Evolutionary conservation across 805 yeast genomes (phyloP), one percentile per base, ranked within the genome.

Genomic region (Wickerhamomyces sydowiorum): DNA sequence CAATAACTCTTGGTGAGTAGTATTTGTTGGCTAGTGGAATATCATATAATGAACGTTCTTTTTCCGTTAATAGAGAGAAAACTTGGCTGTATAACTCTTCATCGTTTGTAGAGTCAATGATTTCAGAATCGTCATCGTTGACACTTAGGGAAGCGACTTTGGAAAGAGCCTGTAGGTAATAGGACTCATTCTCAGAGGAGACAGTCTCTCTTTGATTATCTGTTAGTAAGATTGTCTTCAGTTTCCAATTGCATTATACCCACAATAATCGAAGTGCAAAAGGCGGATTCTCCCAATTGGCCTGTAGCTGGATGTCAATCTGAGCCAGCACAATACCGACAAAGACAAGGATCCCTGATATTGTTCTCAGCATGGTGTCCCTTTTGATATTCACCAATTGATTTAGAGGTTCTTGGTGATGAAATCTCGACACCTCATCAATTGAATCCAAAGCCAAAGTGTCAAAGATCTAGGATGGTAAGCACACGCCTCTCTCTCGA

Each of bases 1-100:
- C 65, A 53, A 78, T 76, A 23, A 88, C 69, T 37, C 80, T 66
- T 4, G 96, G 88, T 1, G 86, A 64, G 41, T 70, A 59, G 24
- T 70, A 61, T 36, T 79, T 60, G 42, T 54, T 59, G 12, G 64
- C 62, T 36, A 61, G 42, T n/a, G 57, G 50, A 12, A 52, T 48
- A 19, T 54, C 53, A 32, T 44, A 54, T 20, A 55, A 41, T 4
- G 54, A 28, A 10, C 46, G 41, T 29, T 57, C 61, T 3, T 17
- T 21, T 10, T 50, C 45, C 2, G 51, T 45, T 37, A 57, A 41
- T 1, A 39, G 28, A 14, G 40, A 45, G 24, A 54, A 51, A 1
- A 52, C 50, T 2, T 43, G 27, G 1, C 44, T 22, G 29, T 50
- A 52, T 10, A 57, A 36, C 7, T 49, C 51, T 35, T 55, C 41